Base-by-base conservation (phyloP, 2,329 filamentous ascomycete species). In the Penicillium sp. region DNA sequence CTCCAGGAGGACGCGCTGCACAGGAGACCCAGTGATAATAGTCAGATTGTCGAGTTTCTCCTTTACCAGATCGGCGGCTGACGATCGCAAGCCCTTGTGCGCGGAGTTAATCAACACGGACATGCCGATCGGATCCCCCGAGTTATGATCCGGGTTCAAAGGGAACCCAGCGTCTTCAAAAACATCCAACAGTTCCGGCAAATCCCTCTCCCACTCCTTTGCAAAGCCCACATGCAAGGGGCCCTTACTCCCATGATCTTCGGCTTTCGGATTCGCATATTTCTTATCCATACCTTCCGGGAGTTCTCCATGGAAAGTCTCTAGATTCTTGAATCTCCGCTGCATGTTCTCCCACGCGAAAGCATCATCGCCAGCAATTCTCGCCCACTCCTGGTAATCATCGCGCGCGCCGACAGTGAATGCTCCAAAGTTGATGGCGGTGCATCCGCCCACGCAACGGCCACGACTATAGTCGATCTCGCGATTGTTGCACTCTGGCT, bases 121-220 rank as follows among this genome's bases (percentile, higher is more conserved):
- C 66, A 83, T 75, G 3, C 82, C 82, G 27, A 83, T 69, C 0
- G 79, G 80, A 57, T 83, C 74, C 0, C 81, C 81, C 7, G 75
- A 78, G 53, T 84, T 83, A 33, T 80, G 72, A 54, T 83, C 80
- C 0, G 71, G 69, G 52, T 83, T 83, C 14, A 75, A 54, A 0
- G 72, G 66, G 30, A 76, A 69, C 0, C 80, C 80, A 19, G 72
- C 70, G 31, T 77, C 62, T 49, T 78, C 71, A 34, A 79, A 77
- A 6, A 73, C 63, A 50, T 80, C 50, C 52, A 57, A 40, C 5
- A 55, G 27, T 6, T 46, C 49, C 3, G 52, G 44, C 27, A 60
- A 38, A 36, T 59, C 57, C n/a, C 45, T 48, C 29, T 59, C 57
- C 57, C 57, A 59, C 38, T 59, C 57, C 11, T 36, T 39, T 1